These are phyloP conservation scores for Phytopythium boreale DNA, from an alignment of 352 stramenopile genomes.

Conservation along the genomic window DNA sequence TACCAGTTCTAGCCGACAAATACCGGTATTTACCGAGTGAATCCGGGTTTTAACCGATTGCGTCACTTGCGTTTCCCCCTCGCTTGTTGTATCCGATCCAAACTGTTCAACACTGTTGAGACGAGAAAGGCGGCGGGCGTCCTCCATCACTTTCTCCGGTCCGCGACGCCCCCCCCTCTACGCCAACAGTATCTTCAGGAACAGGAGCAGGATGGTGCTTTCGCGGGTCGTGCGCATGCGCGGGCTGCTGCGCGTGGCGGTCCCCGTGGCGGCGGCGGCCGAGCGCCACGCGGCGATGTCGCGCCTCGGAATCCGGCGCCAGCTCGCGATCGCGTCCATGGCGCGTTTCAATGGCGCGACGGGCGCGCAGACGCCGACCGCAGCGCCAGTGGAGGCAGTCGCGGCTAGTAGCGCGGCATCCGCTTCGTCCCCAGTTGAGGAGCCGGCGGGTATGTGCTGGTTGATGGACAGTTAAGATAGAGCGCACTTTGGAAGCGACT, in stretches of 20 bases:
- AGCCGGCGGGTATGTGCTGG: not conserved
- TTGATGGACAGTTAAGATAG: not conserved
- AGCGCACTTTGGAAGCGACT: not conserved
- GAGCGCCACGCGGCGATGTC: not conserved
- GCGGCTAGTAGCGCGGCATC: not conserved
- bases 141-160: not conserved
- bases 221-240: not conserved
- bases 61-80: not conserved
- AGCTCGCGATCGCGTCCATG: slow-evolving; percentile 15
- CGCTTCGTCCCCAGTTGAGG: not conserved
- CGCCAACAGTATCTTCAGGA: not conserved
- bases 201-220: not conserved
- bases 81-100: not conserved
- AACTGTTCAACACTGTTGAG: not conserved
- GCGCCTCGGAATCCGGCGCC: slow-evolving; percentile 6
- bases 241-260: not conserved
- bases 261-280: not conserved
- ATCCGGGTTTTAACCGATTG: not conserved
- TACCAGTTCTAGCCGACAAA: not conserved
- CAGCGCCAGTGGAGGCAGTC: slow-evolving; percentile 5
- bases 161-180: not conserved
- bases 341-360: slow-evolving; percentile 21
- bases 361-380: not conserved
- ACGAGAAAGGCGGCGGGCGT: not conserved
- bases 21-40: not conserved